A percentile compares a stretch with the other conserved stretches of the same genome.
These are phyloP conservation scores for Exserohilum rostratum DNA, from an alignment of 2,329 filamentous ascomycete genomes.

Conservation along the genomic window DNA sequence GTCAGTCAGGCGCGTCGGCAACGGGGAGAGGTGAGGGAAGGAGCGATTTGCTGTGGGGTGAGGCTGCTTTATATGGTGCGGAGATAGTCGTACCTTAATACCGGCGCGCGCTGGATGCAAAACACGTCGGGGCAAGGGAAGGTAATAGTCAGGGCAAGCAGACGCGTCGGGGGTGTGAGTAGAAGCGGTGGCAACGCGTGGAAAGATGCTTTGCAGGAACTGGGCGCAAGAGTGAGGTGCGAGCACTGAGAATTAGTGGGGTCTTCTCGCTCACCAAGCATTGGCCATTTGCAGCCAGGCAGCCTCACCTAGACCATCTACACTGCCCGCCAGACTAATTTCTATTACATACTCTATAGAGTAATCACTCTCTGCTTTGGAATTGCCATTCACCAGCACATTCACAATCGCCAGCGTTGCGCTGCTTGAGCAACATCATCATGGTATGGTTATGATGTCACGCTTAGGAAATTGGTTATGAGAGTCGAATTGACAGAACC, in stretches of 20 bases:
- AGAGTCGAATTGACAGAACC: conserved; percentile 14
- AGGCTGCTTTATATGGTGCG: conserved; percentile 27
- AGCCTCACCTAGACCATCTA: conserved; percentile 19
- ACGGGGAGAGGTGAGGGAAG: conserved; percentile 25
- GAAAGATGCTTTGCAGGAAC: conserved; percentile 20
- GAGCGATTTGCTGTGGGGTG: conserved; percentile 19
- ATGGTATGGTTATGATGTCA: conserved; percentile 44
- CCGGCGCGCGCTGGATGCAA: conserved; percentile 12
- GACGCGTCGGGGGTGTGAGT: conserved; percentile 24
- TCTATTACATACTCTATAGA: conserved; percentile 7
- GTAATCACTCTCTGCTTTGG: background rate
- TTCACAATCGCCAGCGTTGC: background rate
- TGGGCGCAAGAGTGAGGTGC: conserved; percentile 32
- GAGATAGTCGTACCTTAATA: conserved; percentile 25
- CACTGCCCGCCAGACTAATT: background rate
- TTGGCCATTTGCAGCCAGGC: conserved; percentile 26
- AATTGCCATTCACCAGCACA: background rate
- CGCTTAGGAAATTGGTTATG: conserved; percentile 2
- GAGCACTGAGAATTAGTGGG: conserved; percentile 38
- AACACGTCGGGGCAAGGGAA: conserved; percentile 19
- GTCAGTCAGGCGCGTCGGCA: conserved; percentile 27
- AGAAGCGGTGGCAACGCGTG: conserved; percentile 35
- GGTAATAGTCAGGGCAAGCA: conserved; percentile 9
- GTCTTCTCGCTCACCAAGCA: conserved; percentile 31
- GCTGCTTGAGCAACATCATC: conserved; percentile 18